A percentile compares a stretch with the other conserved stretches of the same genome.
Evolutionary conservation across 495 filamentous ascomycete species (phyloP).

Genomic region (Penicillium samsonianum): DNA sequence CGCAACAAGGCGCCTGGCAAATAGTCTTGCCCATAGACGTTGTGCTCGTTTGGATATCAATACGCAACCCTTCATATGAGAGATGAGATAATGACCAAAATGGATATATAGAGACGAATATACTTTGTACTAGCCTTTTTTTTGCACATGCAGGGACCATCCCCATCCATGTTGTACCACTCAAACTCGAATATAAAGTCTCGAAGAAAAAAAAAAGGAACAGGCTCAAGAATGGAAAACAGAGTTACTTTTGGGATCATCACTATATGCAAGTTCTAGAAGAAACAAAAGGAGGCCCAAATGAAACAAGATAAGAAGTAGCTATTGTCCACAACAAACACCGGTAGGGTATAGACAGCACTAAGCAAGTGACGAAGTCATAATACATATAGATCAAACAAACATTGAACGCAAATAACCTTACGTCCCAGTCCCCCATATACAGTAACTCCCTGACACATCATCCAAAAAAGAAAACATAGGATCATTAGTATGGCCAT

Average conservation of each 20-base stretch:
- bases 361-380: constrained; percentile 11
- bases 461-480: constrained; percentile 10
- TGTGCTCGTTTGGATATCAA: neutral
- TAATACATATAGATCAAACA: constrained; percentile 14
- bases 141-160: too few relatives aligned
- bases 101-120: too few relatives aligned
- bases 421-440: constrained; percentile 9
- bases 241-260: neutral
- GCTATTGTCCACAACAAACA: constrained; percentile 11
- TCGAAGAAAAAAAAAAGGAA: neutral
- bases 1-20: constrained; percentile 17
- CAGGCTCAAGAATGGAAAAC: neutral
- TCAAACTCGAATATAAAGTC: neutral
- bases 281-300: neutral
- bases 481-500: constrained; percentile 13
- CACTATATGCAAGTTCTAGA: neutral
- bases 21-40: neutral
- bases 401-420: constrained; percentile 4
- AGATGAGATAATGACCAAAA: neutral
- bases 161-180: neutral
- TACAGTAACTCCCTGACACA: constrained; percentile 7
- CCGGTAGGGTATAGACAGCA: constrained; percentile 12
- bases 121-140: too few relatives aligned
- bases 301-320: constrained; percentile 2
- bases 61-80: neutral